A percentile compares a stretch with the other conserved stretches of the same genome.
Conservation (phyloP, 2,329 filamentous ascomycete genomes). For the Nothomitra cinnamomea region DNA sequence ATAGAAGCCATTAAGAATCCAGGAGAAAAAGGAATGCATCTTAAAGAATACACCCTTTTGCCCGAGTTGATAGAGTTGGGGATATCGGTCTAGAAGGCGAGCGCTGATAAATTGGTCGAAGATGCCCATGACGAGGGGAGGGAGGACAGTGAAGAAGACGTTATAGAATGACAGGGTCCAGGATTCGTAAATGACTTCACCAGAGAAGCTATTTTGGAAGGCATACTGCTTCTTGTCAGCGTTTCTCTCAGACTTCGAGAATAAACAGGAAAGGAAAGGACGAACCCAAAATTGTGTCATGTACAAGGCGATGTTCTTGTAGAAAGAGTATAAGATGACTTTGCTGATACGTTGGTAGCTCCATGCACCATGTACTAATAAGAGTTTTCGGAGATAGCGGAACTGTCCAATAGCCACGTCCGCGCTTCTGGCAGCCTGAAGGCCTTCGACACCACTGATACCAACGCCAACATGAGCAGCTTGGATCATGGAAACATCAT, state of each 20-base stretch:
- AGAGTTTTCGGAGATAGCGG: slow-evolving; percentile 79
- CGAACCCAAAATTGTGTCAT: slow-evolving; percentile 98
- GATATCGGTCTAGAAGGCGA: slow-evolving; percentile 81
- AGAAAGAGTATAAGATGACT: slow-evolving; percentile 95
- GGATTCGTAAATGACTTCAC: slow-evolving; percentile 95
- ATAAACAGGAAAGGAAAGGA: slow-evolving; percentile 10
- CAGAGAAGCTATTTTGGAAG: slow-evolving; percentile 96
- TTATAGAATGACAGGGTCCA: slow-evolving; percentile 99
- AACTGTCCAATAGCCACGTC: slow-evolving; percentile 96
- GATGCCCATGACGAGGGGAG: slow-evolving; percentile 85
- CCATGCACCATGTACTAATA: slow-evolving; percentile 92
- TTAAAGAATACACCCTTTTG: slow-evolving; percentile 91
- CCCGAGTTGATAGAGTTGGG: slow-evolving; percentile 83
- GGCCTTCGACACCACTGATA: slow-evolving; percentile 91
- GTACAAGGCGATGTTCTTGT: slow-evolving; percentile 97
- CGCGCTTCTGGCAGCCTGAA: slow-evolving; percentile 87
- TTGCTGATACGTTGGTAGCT: slow-evolving; percentile 95
- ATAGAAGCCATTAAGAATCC: slow-evolving; percentile 89
- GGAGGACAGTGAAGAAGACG: slow-evolving; percentile 89
- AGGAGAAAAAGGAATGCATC: slow-evolving; percentile 78
- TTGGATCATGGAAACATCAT: slow-evolving; percentile 99
- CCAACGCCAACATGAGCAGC: slow-evolving; percentile 94
- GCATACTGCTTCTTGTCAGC: slow-evolving; percentile 48
- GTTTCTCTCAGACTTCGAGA: not conserved
- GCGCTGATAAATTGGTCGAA: slow-evolving; percentile 97